A percentile compares a stretch with the other conserved stretches of the same genome.
These are phyloP conservation scores for Trametes punicea DNA, from an alignment of 768 basidiomycete genomes.

Conservation along the genomic window DNA sequence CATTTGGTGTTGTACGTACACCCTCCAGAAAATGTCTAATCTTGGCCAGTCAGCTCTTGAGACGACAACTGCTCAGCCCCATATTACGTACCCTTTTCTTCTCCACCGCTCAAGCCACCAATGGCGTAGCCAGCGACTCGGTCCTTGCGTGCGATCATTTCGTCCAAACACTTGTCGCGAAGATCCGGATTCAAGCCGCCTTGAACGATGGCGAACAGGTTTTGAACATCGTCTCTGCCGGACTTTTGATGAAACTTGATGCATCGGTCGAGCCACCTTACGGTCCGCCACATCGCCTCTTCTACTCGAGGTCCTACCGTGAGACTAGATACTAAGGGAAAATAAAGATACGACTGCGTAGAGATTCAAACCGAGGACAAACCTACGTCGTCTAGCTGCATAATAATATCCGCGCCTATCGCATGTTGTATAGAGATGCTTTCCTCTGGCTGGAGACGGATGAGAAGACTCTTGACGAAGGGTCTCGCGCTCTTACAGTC, in stretches of 20 bases:
- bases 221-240: constrained; percentile 64
- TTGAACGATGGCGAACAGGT: constrained; percentile 90
- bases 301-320: constrained; percentile 77
- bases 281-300: constrained; percentile 85
- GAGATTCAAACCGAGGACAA: constrained; percentile 27
- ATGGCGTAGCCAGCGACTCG: constrained; percentile 89
- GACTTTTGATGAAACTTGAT: constrained; percentile 70
- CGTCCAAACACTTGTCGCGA: constrained; percentile 72
- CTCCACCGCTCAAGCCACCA: constrained; percentile 87
- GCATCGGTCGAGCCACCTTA: constrained; percentile 89
- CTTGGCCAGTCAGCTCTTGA: neutral
- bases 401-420: constrained; percentile 91
- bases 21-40: constrained; percentile 80
- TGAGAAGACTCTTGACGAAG: neutral
- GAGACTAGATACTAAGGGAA: constrained; percentile 63
- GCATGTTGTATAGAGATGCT: constrained; percentile 88
- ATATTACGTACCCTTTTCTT: constrained; percentile 69
- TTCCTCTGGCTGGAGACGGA: constrained; percentile 68
- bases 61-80: neutral
- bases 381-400: constrained; percentile 94
- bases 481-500: constrained; percentile 48
- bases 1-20: constrained; percentile 44
- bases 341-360: neutral
- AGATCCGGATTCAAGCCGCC: constrained; percentile 75
- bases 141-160: constrained; percentile 75